Percentiles rank a stretch among this genome's conserved stretches.
Evolutionary conservation across 805 yeast species (phyloP).

Genomic region (Candida manassasensis): DNA sequence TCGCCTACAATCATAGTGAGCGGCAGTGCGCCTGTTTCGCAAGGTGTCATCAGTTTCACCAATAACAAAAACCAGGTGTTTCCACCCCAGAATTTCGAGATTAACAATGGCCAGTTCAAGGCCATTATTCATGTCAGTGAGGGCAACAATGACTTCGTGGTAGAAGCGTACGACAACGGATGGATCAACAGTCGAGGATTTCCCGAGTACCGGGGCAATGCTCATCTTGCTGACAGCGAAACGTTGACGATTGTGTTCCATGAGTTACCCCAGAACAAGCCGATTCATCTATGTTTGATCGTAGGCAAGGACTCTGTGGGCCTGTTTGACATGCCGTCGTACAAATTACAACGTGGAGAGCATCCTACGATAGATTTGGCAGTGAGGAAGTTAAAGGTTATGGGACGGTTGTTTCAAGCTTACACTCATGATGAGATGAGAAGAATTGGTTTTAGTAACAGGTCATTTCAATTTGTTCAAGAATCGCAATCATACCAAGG

Average conservation of each 20-base stretch:
- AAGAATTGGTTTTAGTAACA: constrained; percentile 67
- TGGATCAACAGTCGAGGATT: constrained; percentile 24
- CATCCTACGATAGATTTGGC: constrained; percentile 70
- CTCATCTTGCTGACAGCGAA: constrained; percentile 20
- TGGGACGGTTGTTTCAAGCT: constrained; percentile 85
- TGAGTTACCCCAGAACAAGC: constrained; percentile 62
- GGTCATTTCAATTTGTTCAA: constrained; percentile 74
- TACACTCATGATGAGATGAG: constrained; percentile 88
- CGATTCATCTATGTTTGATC: constrained; percentile 74
- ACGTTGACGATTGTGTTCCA: constrained; percentile 22
- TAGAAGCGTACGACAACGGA: constrained; percentile 45
- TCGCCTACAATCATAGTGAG: constrained; percentile 36
- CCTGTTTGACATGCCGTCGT: constrained; percentile 62
- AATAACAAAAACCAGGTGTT: constrained; percentile 38
- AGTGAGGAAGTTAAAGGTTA: constrained; percentile 67
- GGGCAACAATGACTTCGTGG: constrained; percentile 56
- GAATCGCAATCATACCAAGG: constrained; percentile 28
- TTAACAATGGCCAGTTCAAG: constrained; percentile 68
- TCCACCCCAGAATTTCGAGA: constrained; percentile 70
- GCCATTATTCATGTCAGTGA: constrained; percentile 66
- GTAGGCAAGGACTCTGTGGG: constrained; percentile 74
- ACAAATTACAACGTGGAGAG: constrained; percentile 45
- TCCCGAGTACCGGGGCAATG: constrained; percentile 14
- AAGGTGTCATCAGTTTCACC: constrained; percentile 28
- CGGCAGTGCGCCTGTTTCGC: constrained; percentile 20